Evolutionary conservation across 768 basidiomycete genomes (phyloP), one percentile per base, ranked within the genome.

Genomic region (Agaricus sinodeliciosus): DNA sequence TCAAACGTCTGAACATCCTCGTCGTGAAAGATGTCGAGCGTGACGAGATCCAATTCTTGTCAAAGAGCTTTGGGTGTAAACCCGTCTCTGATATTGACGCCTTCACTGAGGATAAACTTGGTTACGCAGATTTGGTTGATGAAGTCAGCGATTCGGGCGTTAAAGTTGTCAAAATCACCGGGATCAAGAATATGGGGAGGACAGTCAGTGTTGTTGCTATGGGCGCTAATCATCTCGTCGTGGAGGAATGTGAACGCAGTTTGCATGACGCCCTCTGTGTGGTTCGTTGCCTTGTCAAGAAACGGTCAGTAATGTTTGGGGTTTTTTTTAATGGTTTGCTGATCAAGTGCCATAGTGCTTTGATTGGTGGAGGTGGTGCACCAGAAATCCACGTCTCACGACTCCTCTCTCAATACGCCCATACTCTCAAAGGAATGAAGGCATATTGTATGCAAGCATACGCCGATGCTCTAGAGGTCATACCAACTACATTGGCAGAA

Each of bases 381-480:
- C 96, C 96, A 9, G 96, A 99, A 69, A 97, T 98, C 58, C 92
- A 98, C 65, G 89, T 95, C 40, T 98, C 96, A 9, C 84, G 94
- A 47, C 73, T 89, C 60, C 78, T 99, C 44, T 85, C 91, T 1
- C 90, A 96, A 67, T 81, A 95, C 60, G 84, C 94, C 1, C 92
- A 95, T 59, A 87, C 92, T 0, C 77, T 98, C 56, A 95, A 88
- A 69, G 95, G 96, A 45, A 97, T 97, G 87, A 94, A 98, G 68
- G 91, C 95, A 8, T 98, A 97, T 69, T 98, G 96, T 69, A 96
- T 97, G 84, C 91, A 96, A 62, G 94, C 94, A 3, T 99, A 93
- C 63, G 94, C 96, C 26, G 95, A 98, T 62, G 94, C 96, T 1
- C 78, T 99, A 45, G 96, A 98, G 68, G 90, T 98, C 57, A 98